Evolutionary conservation across 2,329 filamentous ascomycete species (phyloP).

Genomic region (Celoporthe dispersa): DNA sequence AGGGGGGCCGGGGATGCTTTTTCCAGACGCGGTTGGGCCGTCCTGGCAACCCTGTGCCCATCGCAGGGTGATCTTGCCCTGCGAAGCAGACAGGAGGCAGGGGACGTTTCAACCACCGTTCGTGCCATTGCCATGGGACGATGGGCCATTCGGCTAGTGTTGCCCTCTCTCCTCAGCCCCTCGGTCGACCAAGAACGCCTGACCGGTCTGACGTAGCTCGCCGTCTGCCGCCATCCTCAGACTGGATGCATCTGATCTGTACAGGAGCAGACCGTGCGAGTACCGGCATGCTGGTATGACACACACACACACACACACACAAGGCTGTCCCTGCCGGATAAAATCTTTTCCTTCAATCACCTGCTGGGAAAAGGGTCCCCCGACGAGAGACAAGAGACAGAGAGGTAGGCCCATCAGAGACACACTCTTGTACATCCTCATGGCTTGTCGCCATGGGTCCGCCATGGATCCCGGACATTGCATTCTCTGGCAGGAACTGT

Average conservation of each 20-base stretch:
- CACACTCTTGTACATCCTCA: background rate
- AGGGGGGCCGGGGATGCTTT: background rate
- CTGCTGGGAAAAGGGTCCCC: background rate
- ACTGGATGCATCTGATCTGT: slow-evolving; percentile 21
- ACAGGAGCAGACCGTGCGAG: background rate
- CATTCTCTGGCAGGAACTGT: background rate
- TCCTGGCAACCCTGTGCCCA: background rate
- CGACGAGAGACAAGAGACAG: background rate
- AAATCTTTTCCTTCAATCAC: slow-evolving; percentile 29
- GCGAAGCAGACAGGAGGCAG: background rate
- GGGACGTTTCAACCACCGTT: background rate
- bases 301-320: slow-evolving; percentile 18
- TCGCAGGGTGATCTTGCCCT: background rate
- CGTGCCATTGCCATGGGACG: background rate
- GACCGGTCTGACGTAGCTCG: slow-evolving; percentile 17
- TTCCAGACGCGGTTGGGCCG: background rate
- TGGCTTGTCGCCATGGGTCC: background rate
- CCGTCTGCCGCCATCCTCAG: slow-evolving; percentile 1
- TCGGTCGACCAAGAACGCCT: background rate
- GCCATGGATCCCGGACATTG: slow-evolving; percentile 7
- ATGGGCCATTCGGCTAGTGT: background rate
- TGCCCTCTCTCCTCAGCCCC: background rate
- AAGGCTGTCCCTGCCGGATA: slow-evolving; percentile 16
- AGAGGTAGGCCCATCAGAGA: background rate
- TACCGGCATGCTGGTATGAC: slow-evolving; percentile 25